Base-by-base conservation (phyloP, 768 basidiomycete species). In the Strobilomyces echinocephalus region DNA sequence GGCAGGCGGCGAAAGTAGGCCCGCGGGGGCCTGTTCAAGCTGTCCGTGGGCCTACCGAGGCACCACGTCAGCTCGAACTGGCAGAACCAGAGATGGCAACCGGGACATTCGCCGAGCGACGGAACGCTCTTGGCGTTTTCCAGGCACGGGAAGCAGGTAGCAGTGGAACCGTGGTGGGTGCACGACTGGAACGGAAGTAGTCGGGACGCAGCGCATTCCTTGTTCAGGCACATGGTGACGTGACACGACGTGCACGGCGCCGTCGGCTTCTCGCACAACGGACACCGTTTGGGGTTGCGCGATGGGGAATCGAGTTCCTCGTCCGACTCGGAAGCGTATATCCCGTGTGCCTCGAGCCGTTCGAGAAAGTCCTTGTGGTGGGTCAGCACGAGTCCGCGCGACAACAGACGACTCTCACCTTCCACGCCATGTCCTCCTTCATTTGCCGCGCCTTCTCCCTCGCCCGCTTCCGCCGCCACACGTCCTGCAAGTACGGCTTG, bases 81-180 rank as follows among this genome's bases (percentile, higher is more conserved):
- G 42, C 62, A 64, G 44, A 55, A 62, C 65, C 64, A 67, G 45
- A 55, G 52, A 31, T 54, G 7, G 43, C 62, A 67, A 8, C 43
- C 10, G 12, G 65, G 64, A 34, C 62, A 67, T 52, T 64, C 35
- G 24, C 55, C 60, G 0, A 65, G 56, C 21, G 34, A 14, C 11
- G 58, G 59, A 1, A 50, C 24, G 4, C 10, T 11, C n/a, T 30
- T 31, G 8, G 40, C 41, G 15, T 4, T 46, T 15, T 58, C 45
- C 20, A 61, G 11, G 21, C 64, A 63, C 1, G 49, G 16, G 8
- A 49, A 44, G 41, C 61, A 65, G n/a, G 45, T 26, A 7, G 53
- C 44, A 5, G 33, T 30, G 9, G 52, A 34, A 10, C 11, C 20
- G 31, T 66, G 63, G 3, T 43, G 42, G 28, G 53, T 57, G 31